Base-by-base conservation (phyloP, 768 basidiomycete genomes). In the Sarcomyxa edulis region DNA sequence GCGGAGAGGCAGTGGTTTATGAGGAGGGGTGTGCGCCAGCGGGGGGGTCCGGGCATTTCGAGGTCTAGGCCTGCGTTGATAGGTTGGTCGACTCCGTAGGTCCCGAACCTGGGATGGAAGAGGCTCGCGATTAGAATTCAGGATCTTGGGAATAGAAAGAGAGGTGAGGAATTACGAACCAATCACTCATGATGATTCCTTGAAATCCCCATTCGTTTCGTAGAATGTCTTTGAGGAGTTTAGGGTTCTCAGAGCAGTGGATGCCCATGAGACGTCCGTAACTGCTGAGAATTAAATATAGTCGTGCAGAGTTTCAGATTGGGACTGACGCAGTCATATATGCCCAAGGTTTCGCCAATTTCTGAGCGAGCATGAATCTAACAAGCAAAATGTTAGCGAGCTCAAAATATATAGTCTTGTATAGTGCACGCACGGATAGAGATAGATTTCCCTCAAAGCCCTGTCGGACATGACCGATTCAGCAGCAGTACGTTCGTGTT, bases 21-120 rank as follows among this genome's bases (percentile, higher is more conserved):
- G 23, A 71, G 63, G 4, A 54, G 39, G 11, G 53, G 61, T 0
- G 68, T n/a, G n/a, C n/a, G n/a, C n/a, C n/a, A n/a, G n/a, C n/a
- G n/a, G n/a, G n/a, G n/a, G n/a, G n/a, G n/a, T n/a, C n/a, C n/a
- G n/a, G 76, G 76, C 76, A 78, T 80, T 50, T 84, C 81, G 16
- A 82, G 59, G 48, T 82, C 77, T 11, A 82, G 54, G 0, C 80
- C 79, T 7, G 81, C 79, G 40, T 76, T 75, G 50, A 83, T 72
- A 40, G 68, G 64, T 39, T 65, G 65, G 1, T 61, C 50, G 7
- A 68, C 70, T 39, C 66, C 67, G 47, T 74, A 76, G 3, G 64
- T 58, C 5, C 74, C 73, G n/a, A n/a, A n/a, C n/a, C n/a, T n/a
- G n/a, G n/a, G n/a, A n/a, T n/a, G n/a, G n/a, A n/a, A n/a, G n/a